Evolutionary conservation across 202 grass and related monocot genomes (phyloP), one percentile per base, ranked within the genome.

Genomic region (Zizania palustris): DNA sequence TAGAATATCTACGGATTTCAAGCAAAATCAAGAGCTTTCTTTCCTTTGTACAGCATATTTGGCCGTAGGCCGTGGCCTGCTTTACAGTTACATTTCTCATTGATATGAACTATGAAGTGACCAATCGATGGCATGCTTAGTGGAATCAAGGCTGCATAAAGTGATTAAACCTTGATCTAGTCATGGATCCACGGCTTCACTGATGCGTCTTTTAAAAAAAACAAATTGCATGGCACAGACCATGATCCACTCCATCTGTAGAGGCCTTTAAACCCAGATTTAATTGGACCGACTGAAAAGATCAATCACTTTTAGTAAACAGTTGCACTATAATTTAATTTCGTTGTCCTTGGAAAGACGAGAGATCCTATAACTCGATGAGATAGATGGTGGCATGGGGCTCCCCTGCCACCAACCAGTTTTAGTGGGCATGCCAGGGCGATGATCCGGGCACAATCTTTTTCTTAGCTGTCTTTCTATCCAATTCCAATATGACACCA

Each of bases 271-370:
- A 82, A 72, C 2, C 33, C 33, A 56, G 9, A 59, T 34, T 59
- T 46, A 70, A 35, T 61, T 8, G n/a, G 20, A 53, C 13, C 34
- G 19, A 40, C 37, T 16, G 10, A 70, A 75, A 69, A 83, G 75
- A 51, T 63, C 11, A 5, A 15, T 56, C 28, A 28, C 5, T 40
- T 41, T 58, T 77, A 78, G 48, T 37, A 70, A 75, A 18, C 28
- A 28, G 28, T 28, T 65, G 18, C 1, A 43, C 3, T 19, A 1
- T 0, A 69, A 75, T 49, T 28, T 54, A 16, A 54, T 55, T 57
- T 83, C 75, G 4, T 75, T 88, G 69, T 88, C 80, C 49, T 55
- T 34, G 15, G 1, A 79, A 83, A 79, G 80, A 63, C 0, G 61
- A 74, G 49, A 34, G 28, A 44, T 65, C 0, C 4, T n/a, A 20